Evolutionary conservation across 1,284 basidiomycete species (phyloP), one percentile per base, ranked within the genome.

Genomic region (Cutaneotrichosporon sp.): DNA sequence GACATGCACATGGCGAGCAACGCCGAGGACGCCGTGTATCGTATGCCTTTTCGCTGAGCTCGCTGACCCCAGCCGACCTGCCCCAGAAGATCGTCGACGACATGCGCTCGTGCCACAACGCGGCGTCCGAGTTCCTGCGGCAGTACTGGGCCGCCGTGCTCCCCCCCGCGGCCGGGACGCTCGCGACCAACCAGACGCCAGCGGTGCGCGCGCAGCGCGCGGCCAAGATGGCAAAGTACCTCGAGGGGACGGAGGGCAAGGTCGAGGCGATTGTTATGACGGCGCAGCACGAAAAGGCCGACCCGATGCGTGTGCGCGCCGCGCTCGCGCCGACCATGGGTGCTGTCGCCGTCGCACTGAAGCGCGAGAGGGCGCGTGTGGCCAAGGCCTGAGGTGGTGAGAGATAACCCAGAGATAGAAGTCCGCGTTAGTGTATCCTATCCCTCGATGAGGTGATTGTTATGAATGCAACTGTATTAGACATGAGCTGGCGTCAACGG

Each of bases 131-230:
- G 78, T 97, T 98, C 76, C 83, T 99, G 11, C 87, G 95, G 11
- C 95, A 98, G 74, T 98, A 94, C 74, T 99, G 95, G 94, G 84
- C 89, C 11, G 86, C 92, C 0, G 85, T 92, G 54, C 89, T 95
- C 60, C 95, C 95, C 1, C 85, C 89, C 2, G 72, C 73, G 5
- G 79, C 85, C 0, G 82, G 83, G 20, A 87, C 91, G 34, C 72
- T 83, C 14, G 62, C 68, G 1, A 64, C 64, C 2, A 61, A 63
- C 18, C 60, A 69, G 42, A 66, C 71, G 13, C 61, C 69, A 1
- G 70, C 69, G 20, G 74, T 91, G 74, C 87, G 88, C 68, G 84
- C 85, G 0, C 83, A 85, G 2, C 92, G 92, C 72, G 89, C 88
- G 0, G 84, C 85, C 8, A 93, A 91, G 79, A 95, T 97, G 93